A percentile compares a stretch with the other conserved stretches of the same genome.
Evolutionary conservation across 495 filamentous ascomycete genomes (phyloP).

Genomic region (Xylaria venustula): DNA sequence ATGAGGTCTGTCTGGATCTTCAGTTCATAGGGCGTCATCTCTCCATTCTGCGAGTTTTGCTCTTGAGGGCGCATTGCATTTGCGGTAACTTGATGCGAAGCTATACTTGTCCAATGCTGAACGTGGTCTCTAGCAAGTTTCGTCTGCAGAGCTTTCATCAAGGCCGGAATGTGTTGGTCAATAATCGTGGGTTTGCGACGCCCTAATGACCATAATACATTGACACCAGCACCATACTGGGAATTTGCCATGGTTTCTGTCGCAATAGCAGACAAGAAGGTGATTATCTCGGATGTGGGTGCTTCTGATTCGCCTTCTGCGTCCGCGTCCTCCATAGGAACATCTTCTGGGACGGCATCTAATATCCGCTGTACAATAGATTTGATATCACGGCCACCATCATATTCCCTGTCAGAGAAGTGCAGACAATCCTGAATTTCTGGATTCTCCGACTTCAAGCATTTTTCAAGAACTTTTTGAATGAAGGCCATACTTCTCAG

Average conservation of each 20-base stretch:
- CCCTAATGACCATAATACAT: constrained; percentile 88
- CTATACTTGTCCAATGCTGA: constrained; percentile 61
- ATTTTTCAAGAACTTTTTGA: constrained; percentile 88
- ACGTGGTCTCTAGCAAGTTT: constrained; percentile 95
- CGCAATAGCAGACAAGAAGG: constrained; percentile 75
- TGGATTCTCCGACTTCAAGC: constrained; percentile 77
- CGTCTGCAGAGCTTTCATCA: constrained; percentile 92
- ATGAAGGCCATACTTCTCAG: constrained; percentile 68
- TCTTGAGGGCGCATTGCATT: constrained; percentile 42
- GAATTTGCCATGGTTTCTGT: constrained; percentile 75
- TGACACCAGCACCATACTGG: constrained; percentile 82
- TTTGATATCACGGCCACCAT: constrained; percentile 57
- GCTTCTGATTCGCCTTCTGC: constrained; percentile 75
- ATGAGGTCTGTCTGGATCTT: constrained; percentile 86
- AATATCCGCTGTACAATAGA: constrained; percentile 80
- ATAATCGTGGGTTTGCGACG: constrained; percentile 78
- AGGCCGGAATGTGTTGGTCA: constrained; percentile 78
- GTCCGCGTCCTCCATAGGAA: constrained; percentile 83
- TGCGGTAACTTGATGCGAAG: constrained; percentile 39
- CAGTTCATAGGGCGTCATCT: constrained; percentile 71
- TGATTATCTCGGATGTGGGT: constrained; percentile 74
- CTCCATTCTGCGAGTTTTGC: constrained; percentile 43
- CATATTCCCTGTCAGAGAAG: constrained; percentile 61
- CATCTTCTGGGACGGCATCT: constrained; percentile 84
- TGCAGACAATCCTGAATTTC: constrained; percentile 93